Percentiles rank a stretch among this genome's conserved stretches.
Evolutionary conservation across 2,329 filamentous ascomycete species (phyloP).

Genomic region (Volutella citrinella): DNA sequence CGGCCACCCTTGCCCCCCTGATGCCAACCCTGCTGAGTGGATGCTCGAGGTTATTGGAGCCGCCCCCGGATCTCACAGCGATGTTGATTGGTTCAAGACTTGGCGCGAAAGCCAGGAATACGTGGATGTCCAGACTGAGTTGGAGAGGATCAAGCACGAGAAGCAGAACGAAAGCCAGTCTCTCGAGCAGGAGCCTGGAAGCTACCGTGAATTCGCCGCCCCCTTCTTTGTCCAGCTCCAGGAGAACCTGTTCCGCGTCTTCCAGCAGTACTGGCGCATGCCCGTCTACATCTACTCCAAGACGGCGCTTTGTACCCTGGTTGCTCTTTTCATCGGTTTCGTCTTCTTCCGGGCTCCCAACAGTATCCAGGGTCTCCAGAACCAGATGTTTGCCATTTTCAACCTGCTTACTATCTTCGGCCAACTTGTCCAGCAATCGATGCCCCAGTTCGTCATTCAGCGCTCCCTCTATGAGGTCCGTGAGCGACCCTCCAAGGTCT

Average conservation of each 20-base stretch:
- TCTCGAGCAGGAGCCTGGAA: constrained; percentile 35
- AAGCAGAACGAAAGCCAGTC: constrained; percentile 32
- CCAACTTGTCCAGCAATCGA: constrained; percentile 74
- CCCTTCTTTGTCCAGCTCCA: constrained; percentile 66
- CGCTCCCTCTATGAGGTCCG: constrained; percentile 80
- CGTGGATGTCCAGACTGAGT: constrained; percentile 51
- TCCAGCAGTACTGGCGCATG: constrained; percentile 90
- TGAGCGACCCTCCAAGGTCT: constrained; percentile 79
- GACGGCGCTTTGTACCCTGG: constrained; percentile 60
- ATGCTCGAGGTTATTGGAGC: constrained; percentile 66
- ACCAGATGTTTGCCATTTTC: constrained; percentile 85
- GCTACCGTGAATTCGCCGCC: constrained; percentile 77
- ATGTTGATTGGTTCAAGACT: constrained; percentile 63
- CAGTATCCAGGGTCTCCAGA: constrained; percentile 75
- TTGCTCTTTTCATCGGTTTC: constrained; percentile 76
- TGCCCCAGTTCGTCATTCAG: constrained; percentile 83
- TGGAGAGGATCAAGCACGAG: constrained; percentile 53
- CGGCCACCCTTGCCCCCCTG: constrained; percentile 59
- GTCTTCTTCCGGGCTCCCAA: constrained; percentile 72
- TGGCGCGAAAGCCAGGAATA: constrained; percentile 61
- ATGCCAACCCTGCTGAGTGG: constrained; percentile 80
- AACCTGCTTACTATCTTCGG: constrained; percentile 81
- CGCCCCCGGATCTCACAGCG: constrained; percentile 59
- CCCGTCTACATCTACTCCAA: constrained; percentile 90
- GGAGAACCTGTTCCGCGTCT: constrained; percentile 70